Base-by-base conservation (phyloP, 2,329 filamentous ascomycete genomes). In the Balansia obtecta region DNA sequence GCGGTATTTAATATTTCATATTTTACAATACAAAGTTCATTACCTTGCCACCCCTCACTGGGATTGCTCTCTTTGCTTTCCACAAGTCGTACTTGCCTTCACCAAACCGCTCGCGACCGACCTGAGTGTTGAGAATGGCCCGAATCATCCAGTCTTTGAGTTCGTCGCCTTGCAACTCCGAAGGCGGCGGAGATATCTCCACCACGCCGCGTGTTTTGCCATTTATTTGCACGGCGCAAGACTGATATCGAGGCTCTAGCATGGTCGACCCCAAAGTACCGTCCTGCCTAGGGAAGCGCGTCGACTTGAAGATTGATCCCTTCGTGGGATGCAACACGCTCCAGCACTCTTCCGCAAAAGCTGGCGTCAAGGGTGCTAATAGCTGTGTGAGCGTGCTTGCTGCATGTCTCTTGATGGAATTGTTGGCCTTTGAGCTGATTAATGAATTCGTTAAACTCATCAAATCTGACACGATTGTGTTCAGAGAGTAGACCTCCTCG, bases 281-380 rank as follows among this genome's bases (percentile, higher is more conserved):
- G 54, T 84, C 79, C 2, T 69, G 61, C 0, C 56, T 61, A 0
- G 86, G 86, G 70, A 87, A 93, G 1, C 64, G 62, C 1, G 77
- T 73, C 40, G 63, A 57, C n/a, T 45, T 50, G 56, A 75, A 74
- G 50, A 75, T 64, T 34, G 73, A 72, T 2, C 55, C 57, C 1
- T 58, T 45, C 0, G 56, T 54, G 1, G 69, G 66, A 46, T 68
- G 62, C 3, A 90, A 71, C 2, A 76, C 59, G 54, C 76, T 73
- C 86, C 86, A 94, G 64, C 82, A 86, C 68, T 95, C 87, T 57
- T 91, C 88, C 1, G 87, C 77, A 52, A 93, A 80, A 0, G 85
- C 86, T 0, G 89, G 89, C 0, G 86, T 80, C 48, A 95, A 80
- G 4, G 89, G 89, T 0, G 87, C 85, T 57, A 90, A 71, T 69